phyloP scores from a whole-genome alignment of 1,139 yeast genomes.

The Pichia sp. region DNA sequence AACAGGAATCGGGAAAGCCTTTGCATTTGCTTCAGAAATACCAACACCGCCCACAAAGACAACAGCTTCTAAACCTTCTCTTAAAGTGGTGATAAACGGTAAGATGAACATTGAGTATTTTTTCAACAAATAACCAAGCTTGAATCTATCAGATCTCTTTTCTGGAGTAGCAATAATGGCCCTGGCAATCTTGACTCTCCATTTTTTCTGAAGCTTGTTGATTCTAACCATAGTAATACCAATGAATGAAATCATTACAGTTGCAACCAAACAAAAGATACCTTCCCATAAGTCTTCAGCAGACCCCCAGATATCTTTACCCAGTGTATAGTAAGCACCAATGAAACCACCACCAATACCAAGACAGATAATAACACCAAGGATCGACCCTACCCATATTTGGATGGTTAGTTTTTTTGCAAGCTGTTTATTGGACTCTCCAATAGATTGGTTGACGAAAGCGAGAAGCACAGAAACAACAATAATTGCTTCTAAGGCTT shows the following conservation, averaged over 20 bases:
- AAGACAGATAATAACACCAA: slow-evolving; percentile 69
- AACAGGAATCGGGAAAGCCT: slow-evolving; percentile 79
- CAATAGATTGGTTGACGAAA: slow-evolving; percentile 80
- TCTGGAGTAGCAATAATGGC: slow-evolving; percentile 35
- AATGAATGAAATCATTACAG: slow-evolving; percentile 78
- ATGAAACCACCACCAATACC: slow-evolving; percentile 79
- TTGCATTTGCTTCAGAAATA: slow-evolving; percentile 34
- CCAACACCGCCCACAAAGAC: slow-evolving; percentile 81
- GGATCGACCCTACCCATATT: slow-evolving; percentile 69
- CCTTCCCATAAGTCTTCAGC: slow-evolving; percentile 97
- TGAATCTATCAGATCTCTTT: slow-evolving; percentile 31
- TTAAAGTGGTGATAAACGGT: slow-evolving; percentile 70
- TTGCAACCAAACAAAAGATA: slow-evolving; percentile 72
- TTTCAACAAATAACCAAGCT: slow-evolving; percentile 36
- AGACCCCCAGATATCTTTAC: slow-evolving; percentile 73
- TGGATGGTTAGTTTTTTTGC: slow-evolving; percentile 61
- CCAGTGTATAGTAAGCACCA: slow-evolving; percentile 72
- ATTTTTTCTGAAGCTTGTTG: slow-evolving; percentile 85
- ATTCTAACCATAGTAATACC: slow-evolving; percentile 88
- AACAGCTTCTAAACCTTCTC: slow-evolving; percentile 87
- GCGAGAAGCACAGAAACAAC: slow-evolving; percentile 86
- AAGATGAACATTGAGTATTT: slow-evolving; percentile 69
- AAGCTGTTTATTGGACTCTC: slow-evolving; percentile 24
- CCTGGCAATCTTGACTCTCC: slow-evolving; percentile 83
- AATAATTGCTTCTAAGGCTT: slow-evolving; percentile 81